Conservation (phyloP, 495 filamentous ascomycete species). For the Trichoderma reesei region DNA sequence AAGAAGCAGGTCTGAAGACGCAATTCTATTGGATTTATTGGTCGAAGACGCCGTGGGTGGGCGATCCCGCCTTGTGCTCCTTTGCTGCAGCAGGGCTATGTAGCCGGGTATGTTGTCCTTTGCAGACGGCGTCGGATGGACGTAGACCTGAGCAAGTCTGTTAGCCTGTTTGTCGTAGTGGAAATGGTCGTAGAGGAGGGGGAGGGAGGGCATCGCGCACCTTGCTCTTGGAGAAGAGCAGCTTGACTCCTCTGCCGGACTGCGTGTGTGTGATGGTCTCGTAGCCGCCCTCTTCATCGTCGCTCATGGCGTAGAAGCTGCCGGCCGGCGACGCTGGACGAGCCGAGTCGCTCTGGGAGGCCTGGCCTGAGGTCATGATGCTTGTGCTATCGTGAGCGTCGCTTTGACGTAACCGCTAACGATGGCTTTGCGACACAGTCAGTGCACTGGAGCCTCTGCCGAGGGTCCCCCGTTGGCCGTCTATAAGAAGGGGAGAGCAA, state of each 20-base stretch:
- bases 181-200: neutral
- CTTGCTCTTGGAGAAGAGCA: constrained; percentile 97
- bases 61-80: constrained; percentile 38
- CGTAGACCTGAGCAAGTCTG: constrained; percentile 61
- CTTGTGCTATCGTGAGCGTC: neutral
- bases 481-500: neutral
- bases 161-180: constrained; percentile 14
- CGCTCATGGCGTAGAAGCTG: constrained; percentile 93
- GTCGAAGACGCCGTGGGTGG: constrained; percentile 44
- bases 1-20: constrained; percentile 65
- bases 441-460: too few relatives aligned
- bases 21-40: constrained; percentile 23
- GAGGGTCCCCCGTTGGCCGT: too few relatives aligned
- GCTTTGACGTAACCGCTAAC: neutral
- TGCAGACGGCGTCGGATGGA: constrained; percentile 88
- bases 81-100: constrained; percentile 89
- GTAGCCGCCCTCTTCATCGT: constrained; percentile 92
- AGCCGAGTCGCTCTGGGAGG: neutral
- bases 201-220: constrained; percentile 32
- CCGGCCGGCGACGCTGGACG: constrained; percentile 61
- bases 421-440: neutral
- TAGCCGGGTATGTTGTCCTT: constrained; percentile 97
- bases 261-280: constrained; percentile 83
- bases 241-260: constrained; percentile 77
- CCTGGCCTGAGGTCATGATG: neutral